Conservation (phyloP, 2,329 filamentous ascomycete species). For the Zasmidium angulare region DNA sequence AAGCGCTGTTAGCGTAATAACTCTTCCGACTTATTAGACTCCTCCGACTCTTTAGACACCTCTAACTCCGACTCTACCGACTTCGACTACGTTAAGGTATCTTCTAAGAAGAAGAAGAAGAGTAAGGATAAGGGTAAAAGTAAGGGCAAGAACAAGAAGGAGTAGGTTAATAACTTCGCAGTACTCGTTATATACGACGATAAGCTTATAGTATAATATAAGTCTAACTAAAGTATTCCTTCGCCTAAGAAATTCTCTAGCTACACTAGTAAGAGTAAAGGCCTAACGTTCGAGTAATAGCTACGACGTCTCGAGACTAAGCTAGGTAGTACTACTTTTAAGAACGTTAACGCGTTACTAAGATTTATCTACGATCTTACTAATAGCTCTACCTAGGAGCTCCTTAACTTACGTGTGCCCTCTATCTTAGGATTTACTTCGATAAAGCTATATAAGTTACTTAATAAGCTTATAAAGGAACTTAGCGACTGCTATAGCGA, state of each 20-base stretch:
- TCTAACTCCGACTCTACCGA: background rate
- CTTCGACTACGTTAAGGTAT: background rate
- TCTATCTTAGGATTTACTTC: background rate
- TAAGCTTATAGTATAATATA: background rate
- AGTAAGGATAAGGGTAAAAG: no score
- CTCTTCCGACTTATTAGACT: background rate
- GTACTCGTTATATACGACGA: background rate
- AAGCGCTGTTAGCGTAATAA: no score
- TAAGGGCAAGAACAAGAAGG: background rate
- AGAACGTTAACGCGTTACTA: background rate
- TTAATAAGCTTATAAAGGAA: background rate
- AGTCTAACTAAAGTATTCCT: background rate
- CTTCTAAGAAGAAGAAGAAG: no score
- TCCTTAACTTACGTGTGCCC: background rate
- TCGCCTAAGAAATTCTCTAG: background rate
- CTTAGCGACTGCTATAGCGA: background rate
- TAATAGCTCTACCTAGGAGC: background rate
- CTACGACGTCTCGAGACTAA: background rate
- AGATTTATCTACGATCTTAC: background rate
- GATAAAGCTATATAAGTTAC: background rate
- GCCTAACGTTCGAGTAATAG: background rate
- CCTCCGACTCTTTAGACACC: background rate
- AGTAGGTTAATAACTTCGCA: background rate
- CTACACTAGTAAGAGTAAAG: background rate
- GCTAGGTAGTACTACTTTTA: background rate